phyloP scores from a whole-genome alignment of 768 basidiomycete genomes.

The Suillus alpinus region DNA sequence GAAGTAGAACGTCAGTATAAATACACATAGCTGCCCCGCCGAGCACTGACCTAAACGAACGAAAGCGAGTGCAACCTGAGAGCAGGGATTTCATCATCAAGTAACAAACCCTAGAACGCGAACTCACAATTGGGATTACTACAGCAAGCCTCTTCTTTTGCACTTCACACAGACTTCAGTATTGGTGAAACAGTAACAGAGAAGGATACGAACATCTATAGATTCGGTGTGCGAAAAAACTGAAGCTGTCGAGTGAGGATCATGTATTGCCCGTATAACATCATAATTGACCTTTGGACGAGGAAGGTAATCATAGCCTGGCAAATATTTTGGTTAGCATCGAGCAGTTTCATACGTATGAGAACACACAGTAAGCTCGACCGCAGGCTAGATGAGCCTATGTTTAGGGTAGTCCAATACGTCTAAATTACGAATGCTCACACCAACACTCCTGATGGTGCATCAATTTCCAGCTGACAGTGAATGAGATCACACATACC shows the following conservation, averaged over 20 bases:
- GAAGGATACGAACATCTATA: constrained; percentile 20
- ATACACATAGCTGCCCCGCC: background rate
- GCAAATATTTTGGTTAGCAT: constrained; percentile 13
- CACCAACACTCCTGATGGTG: constrained; percentile 21
- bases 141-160: constrained; percentile 9
- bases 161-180: constrained; percentile 8
- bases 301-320: constrained; percentile 25
- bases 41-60: constrained; percentile 16
- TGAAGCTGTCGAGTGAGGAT: background rate
- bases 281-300: constrained; percentile 15
- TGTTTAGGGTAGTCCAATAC: background rate
- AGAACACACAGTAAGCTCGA: constrained; percentile 18
- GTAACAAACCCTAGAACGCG: background rate
- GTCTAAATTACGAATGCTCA: constrained; percentile 5
- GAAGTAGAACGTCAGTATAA: background rate
- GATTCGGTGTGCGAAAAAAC: constrained; percentile 25
- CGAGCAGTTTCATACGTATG: background rate
- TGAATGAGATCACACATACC: constrained; percentile 11
- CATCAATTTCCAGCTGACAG: background rate
- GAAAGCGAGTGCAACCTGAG: constrained; percentile 15
- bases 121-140: constrained; percentile 14
- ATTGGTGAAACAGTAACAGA: background rate
- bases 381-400: constrained; percentile 12
- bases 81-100: background rate
- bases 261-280: background rate